Evolutionary conservation across 495 filamentous ascomycete species (phyloP), one percentile per base, ranked within the genome.

Genomic region (Clavariopsis aquatica): DNA sequence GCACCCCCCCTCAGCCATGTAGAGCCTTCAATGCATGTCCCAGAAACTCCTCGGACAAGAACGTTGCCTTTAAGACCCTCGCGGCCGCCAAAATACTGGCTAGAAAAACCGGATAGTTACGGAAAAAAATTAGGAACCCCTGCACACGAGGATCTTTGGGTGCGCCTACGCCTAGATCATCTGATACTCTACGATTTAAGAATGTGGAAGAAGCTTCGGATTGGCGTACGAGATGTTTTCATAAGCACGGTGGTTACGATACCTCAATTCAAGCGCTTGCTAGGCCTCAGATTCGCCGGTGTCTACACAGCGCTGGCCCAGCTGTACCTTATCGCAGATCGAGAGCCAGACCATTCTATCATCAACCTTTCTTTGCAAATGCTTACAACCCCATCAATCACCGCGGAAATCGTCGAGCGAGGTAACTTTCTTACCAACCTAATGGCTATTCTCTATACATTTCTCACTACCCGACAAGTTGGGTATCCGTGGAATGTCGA

Each of bases 371-470:
- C 93, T 0, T 73, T 97, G 47, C 94, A 99, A 71, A 96, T 98
- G 85, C 80, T 99, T 49, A 98, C 94, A 0, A 96, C 94, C 0
- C 92, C 94, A 2, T 94, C 93, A 1, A 98, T 98, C 69, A 97
- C 93, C 0, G 88, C 90, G 59, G 94, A 99, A 75, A 89, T 96
- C 46, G 90, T 98, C 1, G 86, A 92, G 62, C 85, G 93, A 38
- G 94, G 93, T n/a, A 98, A 99, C 75, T 96, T 98, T 74, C 79
- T 98, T 23, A 96, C 93, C 2, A 96, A 89, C 65, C 84, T 98
- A 19, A 92, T 96, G 84, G 89, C 94, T 17, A 97, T 98, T 59
- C 80, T 99, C 0, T 99, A 98, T 74, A 98, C 95, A 0, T 99
- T 98, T 80, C 76, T 98, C 10, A 98, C 94, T 0, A 96, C 92